Conservation (phyloP, 257 asterid species). For the Coffea eugenioides region DNA sequence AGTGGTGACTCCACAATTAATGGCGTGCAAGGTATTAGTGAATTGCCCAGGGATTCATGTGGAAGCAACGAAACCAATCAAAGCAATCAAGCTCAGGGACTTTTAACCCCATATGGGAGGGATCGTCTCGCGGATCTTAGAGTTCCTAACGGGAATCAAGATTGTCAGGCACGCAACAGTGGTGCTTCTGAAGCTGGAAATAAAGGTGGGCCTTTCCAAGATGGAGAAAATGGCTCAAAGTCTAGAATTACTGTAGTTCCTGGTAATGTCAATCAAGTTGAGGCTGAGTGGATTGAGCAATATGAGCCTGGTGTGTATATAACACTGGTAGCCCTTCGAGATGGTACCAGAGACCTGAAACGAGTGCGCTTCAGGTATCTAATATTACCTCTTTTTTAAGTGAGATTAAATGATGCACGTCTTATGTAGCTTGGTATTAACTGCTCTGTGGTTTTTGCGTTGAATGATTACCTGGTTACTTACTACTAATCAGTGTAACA, state of each 20-base stretch:
- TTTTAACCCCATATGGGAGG: slow-evolving; percentile 35
- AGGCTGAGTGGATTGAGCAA: slow-evolving; percentile 92
- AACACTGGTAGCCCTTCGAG: slow-evolving; percentile 82
- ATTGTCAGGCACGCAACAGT: slow-evolving; percentile 36
- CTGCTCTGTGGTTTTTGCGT: background rate
- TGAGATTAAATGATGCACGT: background rate
- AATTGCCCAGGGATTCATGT: slow-evolving; percentile 25
- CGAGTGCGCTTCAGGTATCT: slow-evolving; percentile 96
- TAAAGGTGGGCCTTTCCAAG: slow-evolving; percentile 40
- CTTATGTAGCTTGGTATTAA: background rate
- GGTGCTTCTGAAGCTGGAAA: slow-evolving; percentile 47
- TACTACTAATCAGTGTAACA: background rate
- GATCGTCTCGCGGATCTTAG: slow-evolving; percentile 39
- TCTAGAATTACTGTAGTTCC: slow-evolving; percentile 46
- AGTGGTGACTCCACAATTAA: slow-evolving; percentile 39
- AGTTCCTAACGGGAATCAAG: slow-evolving; percentile 49
- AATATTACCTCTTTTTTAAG: background rate
- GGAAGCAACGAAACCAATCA: slow-evolving; percentile 33
- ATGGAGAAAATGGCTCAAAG: slow-evolving; percentile 45
- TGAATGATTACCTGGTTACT: background rate
- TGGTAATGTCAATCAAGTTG: slow-evolving; percentile 60
- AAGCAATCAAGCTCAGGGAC: slow-evolving; percentile 35
- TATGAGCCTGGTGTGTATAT: slow-evolving; percentile 91
- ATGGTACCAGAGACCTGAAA: slow-evolving; percentile 93
- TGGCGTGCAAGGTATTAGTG: slow-evolving; percentile 26